Evolutionary conservation across 768 basidiomycete species (phyloP), one percentile per base, ranked within the genome.

Genomic region (Pleurotus eryngii): DNA sequence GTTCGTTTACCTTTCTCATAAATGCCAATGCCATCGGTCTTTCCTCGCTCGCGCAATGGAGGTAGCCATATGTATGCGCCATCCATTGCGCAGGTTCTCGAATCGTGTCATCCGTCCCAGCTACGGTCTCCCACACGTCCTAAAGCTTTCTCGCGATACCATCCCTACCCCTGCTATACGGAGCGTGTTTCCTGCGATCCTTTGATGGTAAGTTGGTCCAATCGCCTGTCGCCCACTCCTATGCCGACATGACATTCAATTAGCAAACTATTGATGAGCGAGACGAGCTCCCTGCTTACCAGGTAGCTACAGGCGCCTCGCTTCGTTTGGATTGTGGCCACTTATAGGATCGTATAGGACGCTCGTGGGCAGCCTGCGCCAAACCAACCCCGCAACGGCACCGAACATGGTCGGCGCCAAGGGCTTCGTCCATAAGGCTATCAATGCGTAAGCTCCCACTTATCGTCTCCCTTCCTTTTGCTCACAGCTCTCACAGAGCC

Each of bases 1-100:
- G 47, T 24, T 8, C 47, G 11, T 8, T 17, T 24, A 12, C 18
- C 22, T 35, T 11, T 35, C 11, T 35, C 54, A 48, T 8, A 47
- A 51, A 50, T 45, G 68, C 67, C 60, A 70, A 66, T 46, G 47
- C 46, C 38, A 51, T 39, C 51, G 30, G 54, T 60, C 56, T 30
- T 54, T 27, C 15, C 24, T 49, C 47, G 47, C 30, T 49, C 47
- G n/a, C 47, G 47, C 47, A 49, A 20, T 15, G 22, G 47, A 9
- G 47, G 47, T n/a, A 49, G 47, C 47, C 18, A 49, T 27, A 26
- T 27, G 22, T 49, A 49, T 27, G 47, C 47, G 15, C 47, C 47
- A 27, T 49, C 47, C 22, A 49, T 49, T 27, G 15, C 22, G n/a
- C 47, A 49, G 30, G 47, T 49, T 27, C 47, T 49, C 24, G 47